Evolutionary conservation across 257 asterid genomes (phyloP), one percentile per base, ranked within the genome.

Genomic region (Fraxinus quadrangulata): DNA sequence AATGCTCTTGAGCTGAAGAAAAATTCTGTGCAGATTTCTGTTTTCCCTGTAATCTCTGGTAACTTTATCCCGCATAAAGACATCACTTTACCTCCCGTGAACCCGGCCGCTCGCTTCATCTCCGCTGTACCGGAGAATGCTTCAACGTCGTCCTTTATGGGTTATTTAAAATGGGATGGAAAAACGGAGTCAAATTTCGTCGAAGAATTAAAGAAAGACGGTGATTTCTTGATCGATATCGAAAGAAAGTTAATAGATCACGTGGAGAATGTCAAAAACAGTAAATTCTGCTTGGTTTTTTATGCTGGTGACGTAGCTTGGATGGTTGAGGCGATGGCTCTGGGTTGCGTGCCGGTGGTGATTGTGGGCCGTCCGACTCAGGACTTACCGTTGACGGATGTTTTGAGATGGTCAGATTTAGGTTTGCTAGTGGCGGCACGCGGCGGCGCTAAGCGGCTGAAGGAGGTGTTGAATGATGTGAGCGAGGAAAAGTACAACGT

Each of bases 261-360:
- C 8, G 14, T 13, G 28, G 81, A 83, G 72, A 23, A 78, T 10
- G 80, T 77, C 11, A 36, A 66, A 33, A 70, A 36, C 9, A 90
- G 98, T 36, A 95, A 88, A 82, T 95, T 90, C 85, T 95, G 99
- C 61, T 71, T 93, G 86, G 86, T 91, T 68, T 69, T 82, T 2
- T 83, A 91, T 37, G 68, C 28, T 14, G 90, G 89, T 1, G 92
- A 83, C 23, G 84, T 84, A 85, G 56, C 85, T n/a, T 74, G 82
- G 87, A 59, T 95, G 74, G 87, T 56, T 69, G 97, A 80, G 76
- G 96, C 94, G 63, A 87, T 93, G 97, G 86, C 86, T 1, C 14
- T 17, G 24, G 99, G 97, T 8, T 95, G 99, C 65, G 98, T 95
- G 72, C 97, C 98, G 42, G 97, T 87, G 74, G 81, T 95, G 86